Percentiles rank a stretch among this genome's conserved stretches.
Evolutionary conservation across 2,329 filamentous ascomycete species (phyloP).

Genomic region (Ceratocystis lukuohia): DNA sequence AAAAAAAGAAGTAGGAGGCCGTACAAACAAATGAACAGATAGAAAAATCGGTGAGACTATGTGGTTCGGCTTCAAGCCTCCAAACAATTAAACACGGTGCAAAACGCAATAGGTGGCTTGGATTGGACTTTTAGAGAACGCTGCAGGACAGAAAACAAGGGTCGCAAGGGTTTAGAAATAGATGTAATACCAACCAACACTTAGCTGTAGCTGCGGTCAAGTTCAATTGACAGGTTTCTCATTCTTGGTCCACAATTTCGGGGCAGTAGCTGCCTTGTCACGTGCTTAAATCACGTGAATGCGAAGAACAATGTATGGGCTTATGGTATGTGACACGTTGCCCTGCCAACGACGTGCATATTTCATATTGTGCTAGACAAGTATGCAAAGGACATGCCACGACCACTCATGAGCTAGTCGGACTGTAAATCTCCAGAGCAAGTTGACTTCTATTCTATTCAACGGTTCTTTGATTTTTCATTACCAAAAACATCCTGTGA

Average conservation of each 20-base stretch:
- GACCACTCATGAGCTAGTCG: not conserved
- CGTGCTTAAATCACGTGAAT: not conserved
- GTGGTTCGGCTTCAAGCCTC: constrained; percentile 3
- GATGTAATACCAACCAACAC: not conserved
- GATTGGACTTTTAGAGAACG: not conserved
- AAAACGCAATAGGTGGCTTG: constrained; percentile 9
- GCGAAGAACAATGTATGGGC: not conserved
- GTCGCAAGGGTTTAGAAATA: not conserved
- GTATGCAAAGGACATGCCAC: not conserved
- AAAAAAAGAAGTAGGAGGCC: not conserved
- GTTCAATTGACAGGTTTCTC: not conserved
- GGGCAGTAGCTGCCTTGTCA: not conserved
- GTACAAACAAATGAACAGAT: not conserved
- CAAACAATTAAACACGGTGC: constrained; percentile 1
- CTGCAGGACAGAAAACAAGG: not conserved
- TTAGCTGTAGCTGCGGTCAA: not conserved
- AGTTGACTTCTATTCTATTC: not conserved
- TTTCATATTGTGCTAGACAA: not conserved
- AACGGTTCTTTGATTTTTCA: not conserved
- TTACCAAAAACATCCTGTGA: not conserved
- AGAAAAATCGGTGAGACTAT: not conserved
- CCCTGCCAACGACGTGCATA: constrained; percentile 2
- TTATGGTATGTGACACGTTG: constrained; percentile 6
- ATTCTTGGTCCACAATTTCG: not conserved
- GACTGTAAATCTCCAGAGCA: not conserved